phyloP scores from a whole-genome alignment of 345 rosid species.

The Populus nigra region DNA sequence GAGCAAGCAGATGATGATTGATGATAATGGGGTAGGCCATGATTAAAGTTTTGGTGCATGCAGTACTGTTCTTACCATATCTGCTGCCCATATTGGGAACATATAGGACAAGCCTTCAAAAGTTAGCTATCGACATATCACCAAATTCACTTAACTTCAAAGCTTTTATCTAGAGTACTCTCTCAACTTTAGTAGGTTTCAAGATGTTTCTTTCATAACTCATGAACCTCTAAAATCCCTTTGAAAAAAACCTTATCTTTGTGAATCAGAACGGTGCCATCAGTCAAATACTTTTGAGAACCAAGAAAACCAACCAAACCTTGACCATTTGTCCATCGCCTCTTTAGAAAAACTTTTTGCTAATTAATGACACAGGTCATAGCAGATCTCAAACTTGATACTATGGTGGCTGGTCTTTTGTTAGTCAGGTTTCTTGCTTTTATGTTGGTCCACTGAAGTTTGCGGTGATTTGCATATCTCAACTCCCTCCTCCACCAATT shows the following conservation, averaged over 20 bases:
- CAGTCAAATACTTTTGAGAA: too few relatives aligned
- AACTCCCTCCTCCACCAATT: too few relatives aligned
- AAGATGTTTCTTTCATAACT: too few relatives aligned
- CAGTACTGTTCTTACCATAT: conserved; percentile 2
- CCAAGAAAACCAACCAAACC: too few relatives aligned
- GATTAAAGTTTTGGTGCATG: conserved; percentile 7
- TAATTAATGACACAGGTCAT: not conserved
- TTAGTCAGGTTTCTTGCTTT: not conserved
- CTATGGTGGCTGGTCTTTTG: not conserved
- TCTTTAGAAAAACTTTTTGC: not conserved
- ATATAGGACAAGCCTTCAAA: conserved; percentile 13
- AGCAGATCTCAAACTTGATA: conserved; percentile 1
- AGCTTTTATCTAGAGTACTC: not conserved
- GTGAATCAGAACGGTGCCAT: too few relatives aligned
- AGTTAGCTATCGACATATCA: conserved; percentile 25
- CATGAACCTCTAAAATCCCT: too few relatives aligned
- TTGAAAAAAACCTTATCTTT: too few relatives aligned
- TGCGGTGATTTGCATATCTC: too few relatives aligned
- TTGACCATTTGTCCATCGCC: not conserved
- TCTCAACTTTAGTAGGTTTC: too few relatives aligned
- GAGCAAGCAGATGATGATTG: conserved; percentile 1
- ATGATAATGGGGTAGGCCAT: conserved; percentile 21
- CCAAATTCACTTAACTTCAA: conserved; percentile 24
- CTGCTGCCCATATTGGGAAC: conserved; percentile 24
- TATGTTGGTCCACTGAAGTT: too few relatives aligned